Conservation (phyloP, 2,329 filamentous ascomycete species). For the Davidsoniella neocaledoniae region DNA sequence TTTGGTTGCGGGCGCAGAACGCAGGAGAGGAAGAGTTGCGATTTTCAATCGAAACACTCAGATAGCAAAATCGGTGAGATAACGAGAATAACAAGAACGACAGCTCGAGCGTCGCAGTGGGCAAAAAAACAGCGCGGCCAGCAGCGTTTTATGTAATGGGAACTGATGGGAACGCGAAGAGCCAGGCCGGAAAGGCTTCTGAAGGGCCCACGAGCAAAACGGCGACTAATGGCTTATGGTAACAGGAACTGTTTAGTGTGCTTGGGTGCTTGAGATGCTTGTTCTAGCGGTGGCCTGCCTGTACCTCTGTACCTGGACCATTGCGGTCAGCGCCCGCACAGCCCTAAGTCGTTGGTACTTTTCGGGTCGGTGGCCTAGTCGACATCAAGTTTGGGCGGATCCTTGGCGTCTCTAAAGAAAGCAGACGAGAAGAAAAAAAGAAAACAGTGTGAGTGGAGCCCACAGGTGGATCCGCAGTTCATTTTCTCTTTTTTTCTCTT, state of each 20-base stretch:
- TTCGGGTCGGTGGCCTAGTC: neutral
- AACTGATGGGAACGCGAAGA: constrained; percentile 13
- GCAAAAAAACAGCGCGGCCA: constrained; percentile 9
- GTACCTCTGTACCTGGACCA: neutral
- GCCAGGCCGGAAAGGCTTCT: neutral
- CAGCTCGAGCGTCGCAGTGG: constrained; percentile 9
- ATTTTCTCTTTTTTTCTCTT: neutral
- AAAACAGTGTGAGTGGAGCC: constrained; percentile 2
- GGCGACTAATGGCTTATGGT: too few species aligned
- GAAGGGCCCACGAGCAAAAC: too few species aligned
- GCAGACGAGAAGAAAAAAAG: neutral
- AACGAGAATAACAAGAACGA: constrained; percentile 6
- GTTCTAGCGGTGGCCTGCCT: too few species aligned
- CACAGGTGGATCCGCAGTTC: neutral
- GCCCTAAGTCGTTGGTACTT: constrained; percentile 3
- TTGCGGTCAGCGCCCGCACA: neutral
- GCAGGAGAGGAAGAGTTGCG: constrained; percentile 8
- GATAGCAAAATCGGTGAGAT: constrained; percentile 10
- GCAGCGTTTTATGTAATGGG: constrained; percentile 15
- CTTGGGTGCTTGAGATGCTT: too few species aligned
- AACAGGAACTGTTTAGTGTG: too few species aligned
- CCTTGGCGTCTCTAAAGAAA: neutral
- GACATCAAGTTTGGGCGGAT: too few species aligned
- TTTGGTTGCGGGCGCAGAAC: constrained; percentile 25
- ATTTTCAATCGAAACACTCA: constrained; percentile 10